Evolutionary conservation across 345 rosid genomes (phyloP).

Genomic region (Adansonia digitata): DNA sequence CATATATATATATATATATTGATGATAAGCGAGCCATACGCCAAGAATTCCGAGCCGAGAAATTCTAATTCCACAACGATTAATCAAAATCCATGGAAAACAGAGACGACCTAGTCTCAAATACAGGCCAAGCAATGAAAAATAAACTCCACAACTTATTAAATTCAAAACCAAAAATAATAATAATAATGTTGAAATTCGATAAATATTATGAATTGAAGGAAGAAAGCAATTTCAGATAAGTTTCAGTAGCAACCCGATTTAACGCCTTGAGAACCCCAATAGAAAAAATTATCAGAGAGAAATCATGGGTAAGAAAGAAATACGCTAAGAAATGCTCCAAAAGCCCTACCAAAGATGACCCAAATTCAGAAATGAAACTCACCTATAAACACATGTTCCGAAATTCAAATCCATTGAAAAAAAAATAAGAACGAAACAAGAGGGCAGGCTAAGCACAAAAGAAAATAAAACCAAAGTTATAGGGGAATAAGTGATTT

Average conservation of each 20-base stretch:
- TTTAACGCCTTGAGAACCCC: background rate
- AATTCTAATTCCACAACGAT: background rate
- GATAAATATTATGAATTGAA: background rate
- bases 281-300: background rate
- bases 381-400: background rate
- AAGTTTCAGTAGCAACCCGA: background rate
- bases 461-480: background rate
- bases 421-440: background rate
- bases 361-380: background rate
- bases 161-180: background rate
- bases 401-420: background rate
- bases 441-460: background rate
- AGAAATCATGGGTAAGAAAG: background rate
- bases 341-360: background rate
- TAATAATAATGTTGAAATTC: background rate
- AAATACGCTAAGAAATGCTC: background rate
- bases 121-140: background rate
- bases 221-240: background rate
- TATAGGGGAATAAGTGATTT: conserved; percentile 11
- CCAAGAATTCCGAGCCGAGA: background rate
- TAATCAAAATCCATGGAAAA: background rate
- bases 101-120: background rate
- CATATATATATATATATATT: background rate
- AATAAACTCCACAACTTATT: background rate
- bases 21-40: background rate